Base-by-base conservation (phyloP, 1,284 basidiomycete genomes). In the Microbotryum silenes-acaulis region DNA sequence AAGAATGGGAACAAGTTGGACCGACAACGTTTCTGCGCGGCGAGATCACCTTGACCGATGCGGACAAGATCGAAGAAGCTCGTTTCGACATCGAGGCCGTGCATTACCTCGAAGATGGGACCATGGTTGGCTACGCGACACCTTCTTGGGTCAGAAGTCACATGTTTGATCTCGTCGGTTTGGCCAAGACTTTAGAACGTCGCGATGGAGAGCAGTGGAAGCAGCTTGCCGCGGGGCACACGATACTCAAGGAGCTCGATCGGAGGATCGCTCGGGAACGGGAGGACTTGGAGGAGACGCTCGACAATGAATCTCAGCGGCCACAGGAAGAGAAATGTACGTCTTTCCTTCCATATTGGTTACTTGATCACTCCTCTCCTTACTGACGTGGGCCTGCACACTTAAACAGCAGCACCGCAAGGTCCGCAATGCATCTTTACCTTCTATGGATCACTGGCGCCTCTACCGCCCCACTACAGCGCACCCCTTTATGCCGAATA, bases 371-470 rank as follows among this genome's bases (percentile, higher is more conserved):
- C 8, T 21, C 20, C 27, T 14, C 18, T 9, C 16, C 46, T 20
- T 6, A 44, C 25, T 46, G 21, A n/a, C 37, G 12, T 49, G 8
- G 16, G 8, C 9, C 12, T 29, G 2, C 20, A 49, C n/a, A n/a
- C 54, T 51, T 16, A 20, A 60, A 27, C 21, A 54, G 52, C 25
- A 27, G 33, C 44, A 52, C 4, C 49, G 59, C 29, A 33, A 31
- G 54, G 12, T 6, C 62, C 62, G 31, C 45, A 71, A 31, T 76
- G 75, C 59, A 68, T 72, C 27, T 73, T 76, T 23, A 62, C 71
- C 50, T 57, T 75, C 53, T 75, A 73, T 51, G 75, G 66, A 2
- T 66, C 72, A 8, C 62, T 76, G 8, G 23, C 52, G 16, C 70
- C 73, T 3, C 64, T 74, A 1, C 72, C 73, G 0, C 21, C 56